Base-by-base conservation (phyloP, 2,329 filamentous ascomycete species). In the Teratosphaeria epicoccoides region DNA sequence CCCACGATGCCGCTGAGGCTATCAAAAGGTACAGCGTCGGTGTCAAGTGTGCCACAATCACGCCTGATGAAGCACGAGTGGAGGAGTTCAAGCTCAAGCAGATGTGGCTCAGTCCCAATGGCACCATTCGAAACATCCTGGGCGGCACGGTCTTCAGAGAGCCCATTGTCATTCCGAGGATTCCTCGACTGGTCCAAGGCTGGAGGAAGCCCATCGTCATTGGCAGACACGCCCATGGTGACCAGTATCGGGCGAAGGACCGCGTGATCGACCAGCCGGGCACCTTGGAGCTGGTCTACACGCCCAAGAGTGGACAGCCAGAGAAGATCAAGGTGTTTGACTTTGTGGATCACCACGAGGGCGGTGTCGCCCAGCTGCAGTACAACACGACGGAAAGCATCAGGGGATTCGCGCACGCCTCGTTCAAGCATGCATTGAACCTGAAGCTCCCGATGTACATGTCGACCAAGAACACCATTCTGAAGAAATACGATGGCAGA, bases 191-290 rank as follows among this genome's bases (percentile, higher is more conserved):
- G 52, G 88, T 98, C 49, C 89, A 88, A 46, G 89, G 91, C 72
- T 98, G 93, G 93, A 90, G 94, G 79, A 90, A 96, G 77, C 89
- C 93, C 70, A 98, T 98, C 74, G 93, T 97, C 71, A 97, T 98
- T 70, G 93, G 93, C 63, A 89, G 93, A 71, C 93, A 98, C 74
- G 93, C 93, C 59, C 96, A 96, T 68, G 93, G 93, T 67, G 93
- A 97, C 76, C 93, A 98, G 76, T 98, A 98, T 79, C 86, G 91
- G 57, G 93, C 93, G 63, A 95, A 94, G 75, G 93, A 98, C 77
- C 76, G 79, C 57, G 88, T 97, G 57, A 82, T 90, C 58, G 79
- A 83, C 49, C 87, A 86, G 52, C 82, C 85, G 57, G 93, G 93
- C 65, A 95, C 87, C 66, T 82, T 98, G 58, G 84, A 87, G 76